Evolutionary conservation across 2,329 filamentous ascomycete species (phyloP).

Genomic region (Exophiala aquamarina): DNA sequence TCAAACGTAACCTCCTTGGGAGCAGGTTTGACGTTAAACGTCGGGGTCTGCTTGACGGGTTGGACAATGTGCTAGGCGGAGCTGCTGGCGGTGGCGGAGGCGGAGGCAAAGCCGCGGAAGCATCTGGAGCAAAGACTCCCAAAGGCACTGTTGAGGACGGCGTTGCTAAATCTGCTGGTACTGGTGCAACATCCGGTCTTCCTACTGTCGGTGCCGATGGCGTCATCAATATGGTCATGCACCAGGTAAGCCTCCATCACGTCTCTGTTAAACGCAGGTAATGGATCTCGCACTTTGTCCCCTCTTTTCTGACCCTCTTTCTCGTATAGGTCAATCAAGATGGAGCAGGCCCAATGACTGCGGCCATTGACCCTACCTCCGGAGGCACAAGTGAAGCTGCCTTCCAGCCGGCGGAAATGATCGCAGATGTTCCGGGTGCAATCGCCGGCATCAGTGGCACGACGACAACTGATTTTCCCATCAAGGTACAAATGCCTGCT

Average conservation of each 20-base stretch:
- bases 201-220: slow-evolving; percentile 63
- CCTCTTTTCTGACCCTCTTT: neutral
- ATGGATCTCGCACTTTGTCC: neutral
- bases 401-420: slow-evolving; percentile 61
- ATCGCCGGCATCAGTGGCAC: slow-evolving; percentile 60
- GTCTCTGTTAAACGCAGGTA: too few relatives aligned
- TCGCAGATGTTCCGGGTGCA: slow-evolving; percentile 61
- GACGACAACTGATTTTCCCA: slow-evolving; percentile 63
- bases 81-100: slow-evolving; percentile 30
- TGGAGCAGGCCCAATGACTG: slow-evolving; percentile 63
- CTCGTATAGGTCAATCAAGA: slow-evolving; percentile 63
- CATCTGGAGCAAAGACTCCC: slow-evolving; percentile 49
- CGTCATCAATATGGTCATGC: slow-evolving; percentile 63
- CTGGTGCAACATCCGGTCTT: slow-evolving; percentile 55
- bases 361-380: slow-evolving; percentile 62
- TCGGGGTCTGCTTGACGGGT: slow-evolving; percentile 3
- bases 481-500: slow-evolving; percentile 64
- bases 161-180: slow-evolving; percentile 56
- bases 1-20: slow-evolving; percentile 9
- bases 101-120: slow-evolving; percentile 33
- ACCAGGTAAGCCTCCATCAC: slow-evolving; percentile 56
- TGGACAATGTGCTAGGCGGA: slow-evolving; percentile 32
- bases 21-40: slow-evolving; percentile 28
- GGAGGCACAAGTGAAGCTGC: slow-evolving; percentile 61
- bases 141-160: slow-evolving; percentile 50